Base-by-base conservation (phyloP, 257 asterid species). In the Scutellaria galericulata region DNA sequence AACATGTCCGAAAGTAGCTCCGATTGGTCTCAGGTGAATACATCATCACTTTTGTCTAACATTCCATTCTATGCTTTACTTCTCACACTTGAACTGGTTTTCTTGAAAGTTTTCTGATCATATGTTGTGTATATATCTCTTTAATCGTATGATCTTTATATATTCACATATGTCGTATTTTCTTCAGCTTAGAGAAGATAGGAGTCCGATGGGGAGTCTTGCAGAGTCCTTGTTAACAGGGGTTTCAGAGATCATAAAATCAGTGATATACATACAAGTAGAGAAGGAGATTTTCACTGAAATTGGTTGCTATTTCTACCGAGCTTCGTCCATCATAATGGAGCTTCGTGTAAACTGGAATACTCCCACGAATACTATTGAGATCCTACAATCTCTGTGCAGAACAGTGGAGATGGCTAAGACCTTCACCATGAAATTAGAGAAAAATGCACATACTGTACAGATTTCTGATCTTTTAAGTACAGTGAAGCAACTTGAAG, bases 261-360 rank as follows among this genome's bases (percentile, higher is more conserved):
- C 80, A 75, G 84, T 81, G 48, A 76, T 67, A 42, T 75, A 63
- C 55, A 73, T 83, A 71, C 88, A 81, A 58, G 60, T 68, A 58
- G 88, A 90, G 68, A 77, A 71, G 41, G 91, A 88, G 69, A 71
- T 62, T 27, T 86, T 88, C 80, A 62, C 76, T 5, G 81, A 80
- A 66, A 80, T 88, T 5, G 88, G 97, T 31, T 85, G 93, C 83
- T 88, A 81, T 75, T 80, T 90, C 14, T 88, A 90, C 73, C 85
- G 97, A 6, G 84, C 82, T 6, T 86, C 93, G 0, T 71, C 79
- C 5, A 75, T 87, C 12, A 75, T 90, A 71, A 80, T 70, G 88
- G 97, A 90, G 83, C 80, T 86, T 64, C 85, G 58, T 31, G 65
- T 73, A 46, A 83, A 73, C 74, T 61, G 77, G 79, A 84, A 68